These are phyloP conservation scores for Cupressus sempervirens DNA, from an alignment of 75 land plant species.

Conservation along the genomic window DNA sequence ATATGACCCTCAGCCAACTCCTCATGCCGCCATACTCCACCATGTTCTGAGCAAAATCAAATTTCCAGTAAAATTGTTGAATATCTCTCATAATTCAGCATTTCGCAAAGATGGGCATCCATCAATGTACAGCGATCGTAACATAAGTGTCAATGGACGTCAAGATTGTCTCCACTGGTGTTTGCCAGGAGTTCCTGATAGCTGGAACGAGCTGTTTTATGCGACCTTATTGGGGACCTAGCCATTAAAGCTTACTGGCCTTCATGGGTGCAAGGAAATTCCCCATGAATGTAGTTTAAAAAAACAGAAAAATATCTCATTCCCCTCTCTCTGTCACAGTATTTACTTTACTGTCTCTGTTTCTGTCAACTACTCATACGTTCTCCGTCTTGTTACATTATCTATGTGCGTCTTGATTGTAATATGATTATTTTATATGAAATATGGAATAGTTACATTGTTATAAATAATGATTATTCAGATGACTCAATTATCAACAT, in stretches of 20 bases:
- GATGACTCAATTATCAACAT: too few relatives aligned
- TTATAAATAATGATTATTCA: too few relatives aligned
- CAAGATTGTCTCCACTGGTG: neutral
- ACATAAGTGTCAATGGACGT: neutral
- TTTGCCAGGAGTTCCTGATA: neutral
- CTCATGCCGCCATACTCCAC: neutral
- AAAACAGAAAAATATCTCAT: too few relatives aligned
- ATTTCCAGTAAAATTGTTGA: constrained; percentile 33
- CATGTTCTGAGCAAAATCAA: neutral
- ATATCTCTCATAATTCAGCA: constrained; percentile 63
- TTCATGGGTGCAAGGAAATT: too few relatives aligned
- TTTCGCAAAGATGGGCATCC: neutral
- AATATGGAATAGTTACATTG: too few relatives aligned
- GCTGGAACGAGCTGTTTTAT: neutral
- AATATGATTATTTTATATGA: too few relatives aligned
- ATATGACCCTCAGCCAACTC: constrained; percentile 11
- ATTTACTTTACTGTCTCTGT: too few relatives aligned
- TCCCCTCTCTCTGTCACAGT: too few relatives aligned
- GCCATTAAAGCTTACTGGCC: neutral
- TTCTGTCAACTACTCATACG: too few relatives aligned
- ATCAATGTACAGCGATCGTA: neutral
- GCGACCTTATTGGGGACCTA: neutral
- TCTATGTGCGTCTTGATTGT: too few relatives aligned
- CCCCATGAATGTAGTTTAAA: too few relatives aligned
- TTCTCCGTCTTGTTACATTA: too few relatives aligned